Evolutionary conservation across 1,284 basidiomycete species (phyloP).

Genomic region (Microbotryum intermedium): DNA sequence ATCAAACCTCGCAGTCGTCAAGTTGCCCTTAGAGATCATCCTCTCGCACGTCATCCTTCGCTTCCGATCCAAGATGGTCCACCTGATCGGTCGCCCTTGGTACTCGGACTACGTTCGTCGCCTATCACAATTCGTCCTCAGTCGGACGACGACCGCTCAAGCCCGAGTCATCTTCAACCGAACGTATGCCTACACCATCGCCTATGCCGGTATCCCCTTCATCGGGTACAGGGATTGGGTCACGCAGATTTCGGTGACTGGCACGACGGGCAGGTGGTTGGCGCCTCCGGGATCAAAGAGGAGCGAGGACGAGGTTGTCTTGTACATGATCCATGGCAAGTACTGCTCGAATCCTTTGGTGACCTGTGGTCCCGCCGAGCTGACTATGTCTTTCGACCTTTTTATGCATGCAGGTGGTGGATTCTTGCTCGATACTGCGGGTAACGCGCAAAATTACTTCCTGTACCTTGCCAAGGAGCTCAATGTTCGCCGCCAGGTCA

Average conservation of each 20-base stretch:
- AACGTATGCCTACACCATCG: constrained; percentile 1
- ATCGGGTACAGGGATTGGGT: constrained; percentile 8
- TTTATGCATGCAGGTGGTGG: not conserved
- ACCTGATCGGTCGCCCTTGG: constrained; percentile 8
- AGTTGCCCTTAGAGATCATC: no score
- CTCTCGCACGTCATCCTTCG: constrained; percentile 3
- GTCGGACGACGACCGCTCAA: constrained; percentile 1
- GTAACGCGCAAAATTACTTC: constrained; percentile 6
- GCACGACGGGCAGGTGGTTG: constrained; percentile 10
- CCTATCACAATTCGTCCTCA: constrained; percentile 8
- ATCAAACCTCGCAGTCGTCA: no score
- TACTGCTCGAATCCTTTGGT: not conserved
- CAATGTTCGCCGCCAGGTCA: constrained; percentile 11
- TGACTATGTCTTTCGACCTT: not conserved
- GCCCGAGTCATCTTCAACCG: constrained; percentile 19
- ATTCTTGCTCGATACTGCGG: constrained; percentile 6
- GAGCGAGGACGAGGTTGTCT: constrained; percentile 6
- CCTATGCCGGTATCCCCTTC: not conserved
- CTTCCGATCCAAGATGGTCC: not conserved
- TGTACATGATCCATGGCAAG: constrained; percentile 15
- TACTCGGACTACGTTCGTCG: constrained; percentile 5
- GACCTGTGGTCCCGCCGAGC: no score
- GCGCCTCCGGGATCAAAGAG: constrained; percentile 12
- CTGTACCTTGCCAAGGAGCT: constrained; percentile 9
- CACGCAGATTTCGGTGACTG: constrained; percentile 6